A percentile compares a stretch with the other conserved stretches of the same genome.
Evolutionary conservation across 2,329 filamentous ascomycete genomes (phyloP).

Genomic region (Diaporthe ampelina): DNA sequence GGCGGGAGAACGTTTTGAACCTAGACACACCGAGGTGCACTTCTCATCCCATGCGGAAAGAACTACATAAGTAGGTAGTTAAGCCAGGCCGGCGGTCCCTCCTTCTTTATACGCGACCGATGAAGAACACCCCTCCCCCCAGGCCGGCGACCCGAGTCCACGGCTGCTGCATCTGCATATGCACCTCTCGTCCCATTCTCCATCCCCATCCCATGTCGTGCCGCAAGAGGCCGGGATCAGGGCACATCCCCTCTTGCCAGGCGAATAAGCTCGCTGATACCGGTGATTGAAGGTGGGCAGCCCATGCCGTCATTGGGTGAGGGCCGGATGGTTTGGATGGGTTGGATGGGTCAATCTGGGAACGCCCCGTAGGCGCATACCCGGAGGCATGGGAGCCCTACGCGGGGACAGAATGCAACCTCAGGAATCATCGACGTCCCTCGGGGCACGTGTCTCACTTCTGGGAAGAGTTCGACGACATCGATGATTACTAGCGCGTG

Average conservation of each 20-base stretch:
- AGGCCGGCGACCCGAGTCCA: constrained; percentile 1
- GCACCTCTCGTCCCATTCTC: constrained; percentile 3
- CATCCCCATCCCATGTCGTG: constrained; percentile 24
- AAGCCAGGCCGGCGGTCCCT: not conserved
- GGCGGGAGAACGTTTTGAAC: not conserved
- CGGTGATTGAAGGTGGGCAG: constrained; percentile 18
- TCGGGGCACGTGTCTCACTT: constrained; percentile 30
- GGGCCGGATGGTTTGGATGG: not conserved
- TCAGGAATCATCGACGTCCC: constrained; percentile 31
- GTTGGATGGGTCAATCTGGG: constrained; percentile 11
- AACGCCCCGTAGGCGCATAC: constrained; percentile 3
- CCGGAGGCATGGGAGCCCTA: constrained; percentile 22
- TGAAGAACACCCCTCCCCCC: not conserved
- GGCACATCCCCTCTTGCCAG: not conserved
- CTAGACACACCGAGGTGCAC: not conserved
- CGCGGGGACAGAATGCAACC: constrained; percentile 22
- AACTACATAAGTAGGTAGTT: not conserved
- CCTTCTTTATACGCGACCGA: constrained; percentile 19
- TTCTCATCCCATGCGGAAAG: not conserved
- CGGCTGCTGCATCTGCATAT: constrained; percentile 24
- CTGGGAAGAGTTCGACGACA: constrained; percentile 2
- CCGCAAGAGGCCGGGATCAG: constrained; percentile 7
- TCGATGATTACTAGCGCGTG: not conserved
- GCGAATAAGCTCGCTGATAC: constrained; percentile 24
- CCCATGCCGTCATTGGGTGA: constrained; percentile 17